These are phyloP conservation scores for Nymphaea colorata DNA, from an alignment of 164 flowering plant genomes.

Conservation along the genomic window DNA sequence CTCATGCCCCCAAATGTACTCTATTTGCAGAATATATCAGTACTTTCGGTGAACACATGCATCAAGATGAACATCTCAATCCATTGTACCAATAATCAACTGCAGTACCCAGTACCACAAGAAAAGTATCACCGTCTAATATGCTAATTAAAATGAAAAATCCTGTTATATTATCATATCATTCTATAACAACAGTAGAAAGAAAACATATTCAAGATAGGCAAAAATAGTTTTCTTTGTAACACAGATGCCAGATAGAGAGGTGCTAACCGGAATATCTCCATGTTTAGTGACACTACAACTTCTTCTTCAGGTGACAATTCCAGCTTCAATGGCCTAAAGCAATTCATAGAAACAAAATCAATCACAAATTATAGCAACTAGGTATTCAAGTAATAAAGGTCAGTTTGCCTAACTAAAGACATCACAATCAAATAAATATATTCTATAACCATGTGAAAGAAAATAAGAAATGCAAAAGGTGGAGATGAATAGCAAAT, in stretches of 20 bases:
- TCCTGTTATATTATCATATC: neutral
- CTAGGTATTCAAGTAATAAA: too few relatives aligned
- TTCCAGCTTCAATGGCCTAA: conserved; percentile 71
- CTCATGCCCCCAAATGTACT: too few relatives aligned
- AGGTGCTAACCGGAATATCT: conserved; percentile 52
- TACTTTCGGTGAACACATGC: too few relatives aligned
- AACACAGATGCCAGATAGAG: neutral
- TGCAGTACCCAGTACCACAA: neutral
- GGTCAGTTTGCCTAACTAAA: too few relatives aligned
- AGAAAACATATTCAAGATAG: neutral
- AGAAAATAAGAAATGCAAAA: too few relatives aligned
- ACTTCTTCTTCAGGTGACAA: conserved; percentile 94
- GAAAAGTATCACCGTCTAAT: neutral
- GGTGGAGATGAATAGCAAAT: too few relatives aligned
- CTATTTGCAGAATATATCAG: too few relatives aligned
- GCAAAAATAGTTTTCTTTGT: neutral
- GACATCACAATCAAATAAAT: too few relatives aligned
- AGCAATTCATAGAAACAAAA: neutral
- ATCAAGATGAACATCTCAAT: too few relatives aligned
- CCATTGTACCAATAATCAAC: too few relatives aligned
- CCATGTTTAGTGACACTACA: conserved; percentile 76
- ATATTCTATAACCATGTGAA: too few relatives aligned
- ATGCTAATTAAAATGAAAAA: neutral
- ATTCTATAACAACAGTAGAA: neutral
- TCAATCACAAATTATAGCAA: too few relatives aligned